phyloP scores from a whole-genome alignment of 75 land plant genomes.

The Azolla pinnata region DNA sequence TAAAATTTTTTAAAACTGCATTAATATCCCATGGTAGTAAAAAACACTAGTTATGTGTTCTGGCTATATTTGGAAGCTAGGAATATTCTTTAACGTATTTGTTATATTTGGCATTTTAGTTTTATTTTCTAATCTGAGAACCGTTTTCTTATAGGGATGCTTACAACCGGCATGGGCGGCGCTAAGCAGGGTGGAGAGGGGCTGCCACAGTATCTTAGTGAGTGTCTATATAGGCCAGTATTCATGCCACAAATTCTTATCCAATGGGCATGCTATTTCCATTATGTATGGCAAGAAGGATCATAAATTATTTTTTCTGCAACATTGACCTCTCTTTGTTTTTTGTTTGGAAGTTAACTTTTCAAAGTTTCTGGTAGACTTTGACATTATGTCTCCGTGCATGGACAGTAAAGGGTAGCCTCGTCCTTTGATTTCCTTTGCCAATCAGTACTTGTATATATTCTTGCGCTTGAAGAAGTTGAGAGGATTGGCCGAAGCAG shows the following conservation, averaged over 20 bases:
- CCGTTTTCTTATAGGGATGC: not conserved
- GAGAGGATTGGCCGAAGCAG: conserved; percentile 4
- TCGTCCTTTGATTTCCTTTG: conserved; percentile 1
- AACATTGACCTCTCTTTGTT: no score
- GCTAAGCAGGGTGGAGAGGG: not conserved
- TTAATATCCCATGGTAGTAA: no score
- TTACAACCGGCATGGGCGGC: not conserved
- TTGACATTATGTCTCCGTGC: not conserved
- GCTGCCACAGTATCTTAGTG: not conserved
- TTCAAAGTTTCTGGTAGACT: not conserved
- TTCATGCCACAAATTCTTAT: not conserved
- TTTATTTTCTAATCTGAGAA: no score
- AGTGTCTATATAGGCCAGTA: conserved; percentile 3
- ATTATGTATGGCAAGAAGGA: no score
- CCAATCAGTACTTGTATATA: conserved; percentile 6
- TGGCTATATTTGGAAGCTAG: no score
- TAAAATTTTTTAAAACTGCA: no score
- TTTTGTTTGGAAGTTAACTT: not conserved
- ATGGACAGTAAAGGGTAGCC: conserved; percentile 2
- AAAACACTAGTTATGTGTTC: no score
- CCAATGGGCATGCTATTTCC: no score
- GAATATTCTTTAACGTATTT: no score
- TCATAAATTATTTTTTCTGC: no score
- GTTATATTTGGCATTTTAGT: no score
- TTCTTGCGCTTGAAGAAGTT: conserved; percentile 5